These are phyloP conservation scores for Mucor irregularis DNA, from an alignment of 371 early-diverging fungal species.

Conservation along the genomic window DNA sequence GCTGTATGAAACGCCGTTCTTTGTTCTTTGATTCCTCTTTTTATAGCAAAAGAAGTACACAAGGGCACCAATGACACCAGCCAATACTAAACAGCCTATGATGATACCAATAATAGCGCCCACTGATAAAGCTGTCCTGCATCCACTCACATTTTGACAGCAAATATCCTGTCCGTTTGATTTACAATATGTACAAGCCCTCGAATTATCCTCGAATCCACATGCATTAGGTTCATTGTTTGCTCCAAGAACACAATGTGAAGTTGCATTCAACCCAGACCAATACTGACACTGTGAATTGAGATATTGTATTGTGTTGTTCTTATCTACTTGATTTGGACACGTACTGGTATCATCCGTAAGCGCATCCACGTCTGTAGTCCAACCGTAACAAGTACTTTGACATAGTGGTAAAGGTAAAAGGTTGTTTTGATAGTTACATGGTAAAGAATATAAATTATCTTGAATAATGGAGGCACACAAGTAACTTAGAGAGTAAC, in stretches of 20 bases:
- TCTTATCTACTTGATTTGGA: constrained; percentile 17
- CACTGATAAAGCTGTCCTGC: constrained; percentile 13
- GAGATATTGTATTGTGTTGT: constrained; percentile 16
- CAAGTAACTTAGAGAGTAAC: constrained; percentile 37
- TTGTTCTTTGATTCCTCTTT: constrained; percentile 5
- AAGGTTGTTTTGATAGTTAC: constrained; percentile 32
- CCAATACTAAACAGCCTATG: constrained; percentile 19
- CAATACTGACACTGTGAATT: constrained; percentile 35
- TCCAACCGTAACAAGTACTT: constrained; percentile 39
- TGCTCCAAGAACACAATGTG: constrained; percentile 35
- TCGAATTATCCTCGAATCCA: constrained; percentile 25
- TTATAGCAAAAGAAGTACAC: constrained; percentile 5
- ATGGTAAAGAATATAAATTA: constrained; percentile 30
- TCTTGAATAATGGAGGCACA: constrained; percentile 45
- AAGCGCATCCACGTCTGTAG: constrained; percentile 28
- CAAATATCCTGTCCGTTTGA: constrained; percentile 30
- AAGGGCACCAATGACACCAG: constrained; percentile 10
- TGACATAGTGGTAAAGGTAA: constrained; percentile 41
- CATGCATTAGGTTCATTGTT: constrained; percentile 45
- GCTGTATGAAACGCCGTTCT: not conserved
- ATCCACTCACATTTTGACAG: constrained; percentile 24
- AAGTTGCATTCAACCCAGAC: constrained; percentile 37
- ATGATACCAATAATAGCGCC: constrained; percentile 34
- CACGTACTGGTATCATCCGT: constrained; percentile 29
- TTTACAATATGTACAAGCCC: constrained; percentile 39